Conservation (phyloP, 169 alveolate species). For the Eimeria praecox region DNA sequence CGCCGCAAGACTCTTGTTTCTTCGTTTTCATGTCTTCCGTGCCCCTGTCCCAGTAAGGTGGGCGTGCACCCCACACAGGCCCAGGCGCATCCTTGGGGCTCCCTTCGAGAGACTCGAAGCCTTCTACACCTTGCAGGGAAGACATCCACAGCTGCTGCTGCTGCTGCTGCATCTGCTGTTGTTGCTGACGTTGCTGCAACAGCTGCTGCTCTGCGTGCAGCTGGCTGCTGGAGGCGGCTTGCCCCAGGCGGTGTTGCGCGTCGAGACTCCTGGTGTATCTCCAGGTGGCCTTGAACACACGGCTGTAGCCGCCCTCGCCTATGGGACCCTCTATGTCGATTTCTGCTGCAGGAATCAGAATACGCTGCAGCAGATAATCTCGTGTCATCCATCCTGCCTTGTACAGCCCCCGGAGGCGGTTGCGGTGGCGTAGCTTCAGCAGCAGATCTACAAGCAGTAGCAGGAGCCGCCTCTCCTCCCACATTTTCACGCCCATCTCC, state of each 20-base stretch:
- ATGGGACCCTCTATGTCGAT: constrained; percentile 84
- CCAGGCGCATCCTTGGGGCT: not conserved
- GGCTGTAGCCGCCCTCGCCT: constrained; percentile 93
- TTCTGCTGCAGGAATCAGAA: constrained; percentile 84
- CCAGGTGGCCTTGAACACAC: constrained; percentile 90
- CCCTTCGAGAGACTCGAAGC: not conserved
- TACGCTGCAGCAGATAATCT: constrained; percentile 41
- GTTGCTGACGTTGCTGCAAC: constrained; percentile 84
- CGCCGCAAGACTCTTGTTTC: constrained; percentile 28
- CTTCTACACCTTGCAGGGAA: not conserved
- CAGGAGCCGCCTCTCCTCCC: constrained; percentile 81
- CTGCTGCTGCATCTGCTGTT: not conserved
- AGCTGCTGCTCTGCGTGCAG: constrained; percentile 85
- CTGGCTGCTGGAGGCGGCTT: not conserved
- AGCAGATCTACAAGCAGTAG: constrained; percentile 65
- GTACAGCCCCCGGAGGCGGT: constrained; percentile 79
- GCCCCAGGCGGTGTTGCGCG: constrained; percentile 37
- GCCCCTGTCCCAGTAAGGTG: not conserved
- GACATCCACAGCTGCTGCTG: not conserved
- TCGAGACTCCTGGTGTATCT: constrained; percentile 84
- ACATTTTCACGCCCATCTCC: constrained; percentile 82
- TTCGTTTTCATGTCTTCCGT: not conserved
- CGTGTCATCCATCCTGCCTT: not conserved
- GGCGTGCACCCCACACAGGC: no score
- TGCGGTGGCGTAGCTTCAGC: constrained; percentile 74